Evolutionary conservation across 495 filamentous ascomycete genomes (phyloP), one percentile per base, ranked within the genome.

Genomic region (Tuber calosporum): DNA sequence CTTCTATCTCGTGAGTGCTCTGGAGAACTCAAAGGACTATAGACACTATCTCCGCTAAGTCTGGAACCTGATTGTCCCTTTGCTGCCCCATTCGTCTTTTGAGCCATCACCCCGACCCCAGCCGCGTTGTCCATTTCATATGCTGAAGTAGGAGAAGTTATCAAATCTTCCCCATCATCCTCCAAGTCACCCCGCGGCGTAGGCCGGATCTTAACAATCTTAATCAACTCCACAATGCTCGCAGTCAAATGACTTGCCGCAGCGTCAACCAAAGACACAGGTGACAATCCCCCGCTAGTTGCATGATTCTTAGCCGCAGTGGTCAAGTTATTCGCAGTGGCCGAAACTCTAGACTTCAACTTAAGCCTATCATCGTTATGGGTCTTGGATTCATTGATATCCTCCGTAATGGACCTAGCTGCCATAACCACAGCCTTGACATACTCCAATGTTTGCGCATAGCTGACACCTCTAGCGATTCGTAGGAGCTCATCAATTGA

Each of bases 241-340:
- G 91, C 88, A 15, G 91, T 91, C 36, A 99, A 84, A 83, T 99
- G 93, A 20, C 92, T 94, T n/a, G 94, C 94, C 13, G 95, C 95
- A 17, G 95, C 95, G 83, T 99, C 95, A 22, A 99, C 85, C 34
- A 99, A 83, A 3, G 92, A 96, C n/a, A 99, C 91, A 2, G 96
- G 95, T 5, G 92, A 94, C n/a, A 99, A 85, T 26, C 95, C 95
- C 42, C 86, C 88, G 1, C 92, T 89, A 34, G 84, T 85, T 45
- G 92, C 90, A 82, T 94, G 96, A 79, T 96, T 96, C 84, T 94
- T 97, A 34, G 91, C 90, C 4, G 94, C 93, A 20, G 93, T 98
- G 75, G 97, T 97, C 73, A 98, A 84, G 77, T 96, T 97, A 85
- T 98, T 99, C 39, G 95, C 92, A 19, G 95, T 97, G 7, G 90